Conservation (phyloP, 306 rosid genomes). For the Betula pendula region DNA sequence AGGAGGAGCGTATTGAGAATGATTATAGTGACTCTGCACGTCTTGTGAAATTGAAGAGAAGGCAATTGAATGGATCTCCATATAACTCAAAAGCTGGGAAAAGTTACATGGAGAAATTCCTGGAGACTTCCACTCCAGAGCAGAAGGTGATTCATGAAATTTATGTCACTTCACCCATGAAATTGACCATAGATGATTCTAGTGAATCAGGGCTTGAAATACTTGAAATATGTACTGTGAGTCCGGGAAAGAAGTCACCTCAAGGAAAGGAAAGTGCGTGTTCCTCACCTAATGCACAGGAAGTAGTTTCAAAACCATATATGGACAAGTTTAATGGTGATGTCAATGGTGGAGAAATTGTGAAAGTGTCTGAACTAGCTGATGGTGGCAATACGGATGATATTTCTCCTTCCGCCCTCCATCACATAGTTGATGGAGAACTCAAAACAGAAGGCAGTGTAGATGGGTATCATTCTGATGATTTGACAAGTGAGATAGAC, state of each 20-base stretch:
- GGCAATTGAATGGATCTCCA: slow-evolving; percentile 62
- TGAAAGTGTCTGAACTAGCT: slow-evolving; percentile 43
- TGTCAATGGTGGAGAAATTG: slow-evolving; percentile 34
- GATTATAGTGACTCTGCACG: slow-evolving; percentile 70
- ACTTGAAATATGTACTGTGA: slow-evolving; percentile 64
- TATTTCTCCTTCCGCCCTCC: slow-evolving; percentile 41
- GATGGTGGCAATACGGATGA: slow-evolving; percentile 41
- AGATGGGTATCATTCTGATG: slow-evolving; percentile 68
- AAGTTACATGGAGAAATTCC: slow-evolving; percentile 81
- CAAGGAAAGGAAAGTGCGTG: slow-evolving; percentile 40
- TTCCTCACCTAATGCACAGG: slow-evolving; percentile 55
- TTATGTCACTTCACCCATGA: slow-evolving; percentile 43
- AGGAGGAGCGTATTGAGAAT: slow-evolving; percentile 82
- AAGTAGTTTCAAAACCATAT: slow-evolving; percentile 39
- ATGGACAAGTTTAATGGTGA: slow-evolving; percentile 30
- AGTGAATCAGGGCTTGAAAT: slow-evolving; percentile 62
- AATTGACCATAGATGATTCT: slow-evolving; percentile 40
- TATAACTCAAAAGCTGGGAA: slow-evolving; percentile 58
- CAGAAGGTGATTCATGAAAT: slow-evolving; percentile 58
- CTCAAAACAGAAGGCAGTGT: slow-evolving; percentile 43
- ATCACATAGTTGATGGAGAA: slow-evolving; percentile 44
- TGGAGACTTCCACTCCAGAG: slow-evolving; percentile 62
- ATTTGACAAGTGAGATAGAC: slow-evolving; percentile 74
- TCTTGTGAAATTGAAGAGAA: slow-evolving; percentile 73
- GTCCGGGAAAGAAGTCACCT: slow-evolving; percentile 51